Base-by-base conservation (phyloP, 768 basidiomycete species). In the Tylopilus rubrobrunneus region DNA sequence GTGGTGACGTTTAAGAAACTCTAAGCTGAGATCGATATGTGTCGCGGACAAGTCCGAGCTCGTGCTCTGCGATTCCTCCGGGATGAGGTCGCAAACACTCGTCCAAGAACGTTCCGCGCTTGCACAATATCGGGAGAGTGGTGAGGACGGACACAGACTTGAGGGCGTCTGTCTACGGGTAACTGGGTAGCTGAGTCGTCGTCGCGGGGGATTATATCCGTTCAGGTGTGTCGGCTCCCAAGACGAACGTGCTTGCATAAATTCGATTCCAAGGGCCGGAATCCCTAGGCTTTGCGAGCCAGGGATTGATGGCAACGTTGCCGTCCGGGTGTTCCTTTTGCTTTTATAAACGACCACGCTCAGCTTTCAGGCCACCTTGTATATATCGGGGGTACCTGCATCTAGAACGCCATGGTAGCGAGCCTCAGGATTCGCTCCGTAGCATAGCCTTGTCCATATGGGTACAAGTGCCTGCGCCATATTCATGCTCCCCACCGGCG, bases 1-100 rank as follows among this genome's bases (percentile, higher is more conserved):
- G 75, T 85, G 84, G 74, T 84, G 84, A 73, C 85, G 83, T 74
- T 83, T 78, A 70, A 76, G 76, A 64, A 72, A 71, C 59, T 78
- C 75, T 45, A 61, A 50, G 58, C 64, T 67, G 61, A 68, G 61
- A 70, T 70, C 70, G 60, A 71, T 70, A 58, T 55, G 64, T 21
- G 70, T 53, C 41, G 62, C 68, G 70, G 68, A 48, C 70, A 71
- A 67, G 59, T 68, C 69, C 70, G 69, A 71, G 50, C 46, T 56
- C 17, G 58, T 46, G 25, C 60, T 60, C 19, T 61, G 58, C 25
- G 25, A 25, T 47, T 70, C 68, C 45, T 69, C 68, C 12, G 68
- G 68, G 56, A 70, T 70, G 49, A 66, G 66, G 47, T 71, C 69
- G 51, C 66, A 68, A 28, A 69, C 14, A 0, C 67, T 67, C 52